Conservation (phyloP, 176 grass and related monocot species). For the Cenchrus fungigraminus region DNA sequence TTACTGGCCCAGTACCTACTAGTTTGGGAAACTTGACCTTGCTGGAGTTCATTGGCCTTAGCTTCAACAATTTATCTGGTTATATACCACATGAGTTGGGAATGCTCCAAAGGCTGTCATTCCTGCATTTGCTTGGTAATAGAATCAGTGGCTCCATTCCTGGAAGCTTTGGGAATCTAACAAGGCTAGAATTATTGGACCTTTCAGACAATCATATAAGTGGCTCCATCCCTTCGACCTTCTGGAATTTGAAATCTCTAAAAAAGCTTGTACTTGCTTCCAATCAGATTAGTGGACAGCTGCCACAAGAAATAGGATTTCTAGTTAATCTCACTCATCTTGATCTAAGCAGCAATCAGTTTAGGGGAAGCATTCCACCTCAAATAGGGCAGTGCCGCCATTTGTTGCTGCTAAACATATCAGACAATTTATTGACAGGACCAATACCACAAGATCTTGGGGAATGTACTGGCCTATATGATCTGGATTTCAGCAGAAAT, state of each 20-base stretch:
- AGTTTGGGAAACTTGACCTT: too few species aligned
- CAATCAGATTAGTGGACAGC: background rate
- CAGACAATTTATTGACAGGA: slow-evolving; percentile 8
- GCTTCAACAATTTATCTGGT: too few species aligned
- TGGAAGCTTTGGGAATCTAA: background rate
- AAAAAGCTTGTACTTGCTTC: fast-evolving
- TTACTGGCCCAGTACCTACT: too few species aligned
- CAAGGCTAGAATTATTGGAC: background rate
- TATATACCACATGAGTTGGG: too few species aligned
- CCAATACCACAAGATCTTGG: slow-evolving; percentile 32
- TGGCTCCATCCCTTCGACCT: background rate
- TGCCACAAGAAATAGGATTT: slow-evolving; percentile 11
- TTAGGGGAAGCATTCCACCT: slow-evolving; percentile 9
- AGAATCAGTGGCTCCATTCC: background rate
- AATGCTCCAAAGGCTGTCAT: too few species aligned
- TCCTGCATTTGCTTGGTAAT: background rate
- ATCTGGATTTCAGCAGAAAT: slow-evolving; percentile 5
- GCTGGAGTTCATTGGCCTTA: too few species aligned
- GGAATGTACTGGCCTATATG: too few species aligned
- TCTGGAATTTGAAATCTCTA: background rate
- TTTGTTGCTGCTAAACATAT: fast-evolving
- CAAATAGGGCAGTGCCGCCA: background rate
- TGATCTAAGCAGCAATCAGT: background rate
- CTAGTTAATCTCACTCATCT: background rate
- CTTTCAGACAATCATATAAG: background rate